Conservation (phyloP, 225 moss, liverwort and hornwort species). For the Ulota crispa region DNA sequence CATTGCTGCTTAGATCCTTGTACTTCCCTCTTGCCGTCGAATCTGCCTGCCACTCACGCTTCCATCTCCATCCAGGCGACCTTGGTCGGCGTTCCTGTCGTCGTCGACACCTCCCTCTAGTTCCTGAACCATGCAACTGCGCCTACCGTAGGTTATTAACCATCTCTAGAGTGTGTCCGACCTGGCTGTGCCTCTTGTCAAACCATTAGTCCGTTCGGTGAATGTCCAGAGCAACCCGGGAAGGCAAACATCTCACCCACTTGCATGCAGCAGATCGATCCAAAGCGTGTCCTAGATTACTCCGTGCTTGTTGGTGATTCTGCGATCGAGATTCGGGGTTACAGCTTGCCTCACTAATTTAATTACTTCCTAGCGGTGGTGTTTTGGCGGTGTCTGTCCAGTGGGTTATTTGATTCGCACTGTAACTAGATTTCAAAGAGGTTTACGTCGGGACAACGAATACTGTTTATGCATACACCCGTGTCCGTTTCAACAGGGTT, state of each 20-base stretch:
- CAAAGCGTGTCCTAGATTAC: not conserved
- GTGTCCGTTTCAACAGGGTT: not conserved
- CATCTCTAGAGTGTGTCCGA: not conserved
- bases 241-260: not conserved
- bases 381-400: not conserved
- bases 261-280: not conserved
- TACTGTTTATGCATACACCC: not conserved
- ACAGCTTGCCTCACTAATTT: not conserved
- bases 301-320: not conserved
- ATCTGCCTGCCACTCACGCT: constrained; percentile 5
- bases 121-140: not conserved
- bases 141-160: not conserved
- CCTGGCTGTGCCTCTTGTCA: constrained; percentile 7
- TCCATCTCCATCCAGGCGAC: not conserved
- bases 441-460: not conserved
- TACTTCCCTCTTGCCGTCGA: constrained; percentile 6
- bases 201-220: constrained; percentile 8
- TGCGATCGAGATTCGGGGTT: not conserved
- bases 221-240: not conserved
- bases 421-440: not conserved
- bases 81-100: not conserved
- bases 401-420: not conserved
- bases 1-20: not conserved
- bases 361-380: not conserved
- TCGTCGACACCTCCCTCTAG: not conserved